Evolutionary conservation across 1,139 yeast species (phyloP).

Genomic region (Kodamaea plutei): DNA sequence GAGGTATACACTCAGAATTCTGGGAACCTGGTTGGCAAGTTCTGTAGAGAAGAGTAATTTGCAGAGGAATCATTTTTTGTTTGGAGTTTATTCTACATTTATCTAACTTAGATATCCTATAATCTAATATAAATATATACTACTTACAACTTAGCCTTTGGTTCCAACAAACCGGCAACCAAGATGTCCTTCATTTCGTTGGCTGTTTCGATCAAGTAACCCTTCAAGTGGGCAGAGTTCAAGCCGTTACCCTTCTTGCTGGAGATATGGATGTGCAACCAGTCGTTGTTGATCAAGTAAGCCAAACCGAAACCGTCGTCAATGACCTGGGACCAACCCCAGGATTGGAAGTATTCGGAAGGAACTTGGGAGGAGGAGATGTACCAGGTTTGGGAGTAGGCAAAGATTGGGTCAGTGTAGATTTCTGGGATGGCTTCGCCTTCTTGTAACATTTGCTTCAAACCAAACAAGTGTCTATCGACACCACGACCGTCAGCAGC

Average conservation of each 20-base stretch:
- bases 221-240: constrained; percentile 62
- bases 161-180: constrained; percentile 31
- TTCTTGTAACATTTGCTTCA: constrained; percentile 63
- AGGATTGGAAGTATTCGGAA: constrained; percentile 83
- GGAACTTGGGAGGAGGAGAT: constrained; percentile 87
- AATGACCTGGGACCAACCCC: constrained; percentile 95
- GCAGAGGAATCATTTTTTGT: neutral
- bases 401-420: constrained; percentile 71
- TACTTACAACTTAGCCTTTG: constrained; percentile 35
- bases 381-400: constrained; percentile 80
- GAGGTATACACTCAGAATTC: too few relatives aligned
- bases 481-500: constrained; percentile 89
- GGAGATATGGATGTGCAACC: constrained; percentile 83
- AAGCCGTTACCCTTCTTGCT: constrained; percentile 68
- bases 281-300: constrained; percentile 83
- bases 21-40: too few relatives aligned
- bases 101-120: too few relatives aligned
- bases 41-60: too few relatives aligned
- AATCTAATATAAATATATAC: too few relatives aligned
- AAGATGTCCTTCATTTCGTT: constrained; percentile 75
- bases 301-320: constrained; percentile 95
- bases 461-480: constrained; percentile 91
- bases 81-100: neutral
- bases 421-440: constrained; percentile 66
- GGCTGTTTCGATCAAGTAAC: constrained; percentile 74